phyloP scores from a whole-genome alignment of 1,284 basidiomycete genomes.

The Pascua sp. region DNA sequence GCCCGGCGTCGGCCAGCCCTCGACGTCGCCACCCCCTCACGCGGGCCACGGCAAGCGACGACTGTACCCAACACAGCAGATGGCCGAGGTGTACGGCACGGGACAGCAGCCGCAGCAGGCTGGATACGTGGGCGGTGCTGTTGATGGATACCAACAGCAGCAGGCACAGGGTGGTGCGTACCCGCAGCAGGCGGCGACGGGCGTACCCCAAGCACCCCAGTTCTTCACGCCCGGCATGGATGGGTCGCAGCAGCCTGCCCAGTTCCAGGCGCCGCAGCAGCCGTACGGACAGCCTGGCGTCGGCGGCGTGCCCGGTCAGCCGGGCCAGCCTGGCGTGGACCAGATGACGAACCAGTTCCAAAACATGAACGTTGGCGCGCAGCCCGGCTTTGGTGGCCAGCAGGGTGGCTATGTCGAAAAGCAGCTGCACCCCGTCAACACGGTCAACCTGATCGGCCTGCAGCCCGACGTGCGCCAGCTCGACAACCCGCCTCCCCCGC shows the following conservation, averaged over 20 bases:
- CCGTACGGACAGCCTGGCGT: conserved; percentile 15
- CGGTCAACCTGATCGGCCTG: conserved; percentile 81
- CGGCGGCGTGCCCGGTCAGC: conserved; percentile 42
- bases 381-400: conserved; percentile 49
- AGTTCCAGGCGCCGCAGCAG: conserved; percentile 12
- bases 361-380: conserved; percentile 73
- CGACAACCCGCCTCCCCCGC: conserved; percentile 76
- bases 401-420: conserved; percentile 23
- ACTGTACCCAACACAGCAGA: conserved; percentile 85
- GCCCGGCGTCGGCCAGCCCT: conserved; percentile 14
- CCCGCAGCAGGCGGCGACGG: conserved; percentile 48
- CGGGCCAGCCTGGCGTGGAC: conserved; percentile 53
- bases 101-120: conserved; percentile 25
- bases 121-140: conserved; percentile 23
- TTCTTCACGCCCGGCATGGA: conserved; percentile 82
- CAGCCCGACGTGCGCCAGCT: conserved; percentile 86
- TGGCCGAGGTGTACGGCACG: conserved; percentile 67
- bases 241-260: conserved; percentile 47
- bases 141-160: conserved; percentile 36
- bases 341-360: conserved; percentile 78
- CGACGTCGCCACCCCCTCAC: conserved; percentile 23
- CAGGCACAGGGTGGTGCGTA: conserved; percentile 23
- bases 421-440: conserved; percentile 60
- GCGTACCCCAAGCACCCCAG: conserved; percentile 52
- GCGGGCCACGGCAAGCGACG: conserved; percentile 61